A percentile compares a stretch with the other conserved stretches of the same genome.
Evolutionary conservation across 1,284 basidiomycete genomes (phyloP).

Genomic region (Neonothopanus nambi): DNA sequence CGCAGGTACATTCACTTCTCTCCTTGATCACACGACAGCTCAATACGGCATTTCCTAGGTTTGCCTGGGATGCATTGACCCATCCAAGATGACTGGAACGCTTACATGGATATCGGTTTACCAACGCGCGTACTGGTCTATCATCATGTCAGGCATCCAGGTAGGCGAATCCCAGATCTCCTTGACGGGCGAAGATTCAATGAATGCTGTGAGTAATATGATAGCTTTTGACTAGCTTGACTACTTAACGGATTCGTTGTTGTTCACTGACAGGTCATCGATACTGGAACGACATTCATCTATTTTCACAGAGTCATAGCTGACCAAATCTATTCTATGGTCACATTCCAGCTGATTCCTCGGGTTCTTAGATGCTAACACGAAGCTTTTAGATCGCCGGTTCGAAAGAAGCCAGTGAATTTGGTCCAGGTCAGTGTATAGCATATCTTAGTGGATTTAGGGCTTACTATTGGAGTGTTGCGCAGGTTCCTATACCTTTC

Average conservation of each 20-base stretch:
- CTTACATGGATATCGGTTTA: constrained; percentile 53
- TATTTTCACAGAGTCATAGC: constrained; percentile 47
- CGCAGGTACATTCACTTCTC: constrained; percentile 40
- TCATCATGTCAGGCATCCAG: too few species aligned
- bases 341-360: too few species aligned
- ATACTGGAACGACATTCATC: constrained; percentile 62
- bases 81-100: constrained; percentile 44
- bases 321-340: constrained; percentile 41
- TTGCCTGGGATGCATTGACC: constrained; percentile 61
- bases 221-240: too few species aligned
- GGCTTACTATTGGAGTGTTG: neutral
- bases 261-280: constrained; percentile 61
- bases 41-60: constrained; percentile 45
- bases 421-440: constrained; percentile 38
- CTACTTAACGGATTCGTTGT: too few species aligned
- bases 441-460: neutral
- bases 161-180: too few species aligned
- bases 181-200: too few species aligned
- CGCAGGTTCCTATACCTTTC: constrained; percentile 51
- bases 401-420: constrained; percentile 38
- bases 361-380: neutral
- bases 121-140: constrained; percentile 28
- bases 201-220: too few species aligned
- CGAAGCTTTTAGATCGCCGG: constrained; percentile 45
- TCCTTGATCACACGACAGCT: neutral